Base-by-base conservation (phyloP, 2,329 filamentous ascomycete genomes). In the Aschersonia sp. region DNA sequence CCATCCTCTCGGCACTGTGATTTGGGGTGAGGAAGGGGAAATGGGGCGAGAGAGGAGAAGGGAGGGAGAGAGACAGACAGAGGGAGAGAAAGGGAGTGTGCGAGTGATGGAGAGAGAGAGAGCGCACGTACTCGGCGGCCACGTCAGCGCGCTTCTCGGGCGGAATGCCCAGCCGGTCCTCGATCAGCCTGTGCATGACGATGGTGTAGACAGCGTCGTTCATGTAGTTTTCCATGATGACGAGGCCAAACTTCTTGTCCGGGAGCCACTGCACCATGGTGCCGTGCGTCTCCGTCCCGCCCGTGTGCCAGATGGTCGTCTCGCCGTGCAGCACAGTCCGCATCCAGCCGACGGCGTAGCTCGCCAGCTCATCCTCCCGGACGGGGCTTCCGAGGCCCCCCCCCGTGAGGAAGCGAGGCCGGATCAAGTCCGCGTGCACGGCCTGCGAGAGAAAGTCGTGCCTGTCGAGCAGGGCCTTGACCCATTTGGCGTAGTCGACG, bases 401-500 rank as follows among this genome's bases (percentile, higher is more conserved):
- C 29, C 43, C 33, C 44, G 54, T 49, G 4, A 63, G 47, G 7
- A 52, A 56, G 1, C 60, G 48, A 12, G 63, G 57, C 9, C 41
- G 56, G 33, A 56, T 56, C 6, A 66, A 54, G 14, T 61, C 57
- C 7, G 48, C 32, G 46, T 61, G 59, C 10, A 52, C 54, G 0
- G 44, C 50, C 6, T 51, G 30, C 0, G 58, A 58, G 6, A 62
- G 53, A 6, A 58, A 57, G 6, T 33, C 45, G 0, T 46, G 33
- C 45, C 54, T 41, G 9, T 63, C 54, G 33, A 78, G 58, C 14
- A 76, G 60, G 22, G 68, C 70, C 33, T 60, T 59, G 4, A 76
- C 52, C 74, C 74, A 79, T 52, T 65, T 68, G 2, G 64, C 56
- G 54, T 73, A 76, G 58, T 77, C 73, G 8, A 61, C 46, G 2